Conservation (phyloP, 148 eudicot genomes). For the Fallopia convolvulus region DNA sequence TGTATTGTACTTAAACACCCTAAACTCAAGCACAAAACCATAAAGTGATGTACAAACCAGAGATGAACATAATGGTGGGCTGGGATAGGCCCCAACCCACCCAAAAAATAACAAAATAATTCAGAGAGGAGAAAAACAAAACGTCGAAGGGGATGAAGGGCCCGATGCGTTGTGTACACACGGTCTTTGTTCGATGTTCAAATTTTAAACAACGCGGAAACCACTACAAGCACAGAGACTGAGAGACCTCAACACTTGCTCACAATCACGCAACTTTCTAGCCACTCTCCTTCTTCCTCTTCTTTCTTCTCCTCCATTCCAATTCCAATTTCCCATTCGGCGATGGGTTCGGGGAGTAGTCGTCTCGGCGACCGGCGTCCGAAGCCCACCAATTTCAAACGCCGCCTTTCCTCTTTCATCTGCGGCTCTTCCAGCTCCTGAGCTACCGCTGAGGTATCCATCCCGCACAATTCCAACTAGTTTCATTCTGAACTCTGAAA, state of each 20-base stretch:
- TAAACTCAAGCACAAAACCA: no score
- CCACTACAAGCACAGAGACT: neutral
- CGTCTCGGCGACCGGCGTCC: slow-evolving; percentile 30
- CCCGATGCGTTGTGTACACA: no score
- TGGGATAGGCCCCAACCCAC: no score
- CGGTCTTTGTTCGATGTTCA: neutral
- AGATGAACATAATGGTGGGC: no score
- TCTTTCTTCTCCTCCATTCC: neutral
- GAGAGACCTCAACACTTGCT: neutral
- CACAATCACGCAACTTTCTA: neutral
- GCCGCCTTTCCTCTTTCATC: slow-evolving; percentile 36
- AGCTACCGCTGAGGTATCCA: slow-evolving; percentile 21
- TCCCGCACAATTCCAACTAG: neutral
- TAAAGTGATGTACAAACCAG: no score
- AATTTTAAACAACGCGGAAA: neutral
- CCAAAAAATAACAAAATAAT: no score
- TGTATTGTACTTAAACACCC: no score
- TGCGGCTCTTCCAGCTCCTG: slow-evolving; percentile 45
- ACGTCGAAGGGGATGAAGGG: no score
- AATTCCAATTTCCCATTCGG: neutral
- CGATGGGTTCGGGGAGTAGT: slow-evolving; percentile 60
- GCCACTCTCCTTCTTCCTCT: neutral
- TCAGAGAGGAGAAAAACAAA: no score
- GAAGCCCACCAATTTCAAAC: slow-evolving; percentile 27
- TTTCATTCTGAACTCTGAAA: neutral